Evolutionary conservation across 2,329 filamentous ascomycete genomes (phyloP).

Genomic region (Tolypocladium sp.): DNA sequence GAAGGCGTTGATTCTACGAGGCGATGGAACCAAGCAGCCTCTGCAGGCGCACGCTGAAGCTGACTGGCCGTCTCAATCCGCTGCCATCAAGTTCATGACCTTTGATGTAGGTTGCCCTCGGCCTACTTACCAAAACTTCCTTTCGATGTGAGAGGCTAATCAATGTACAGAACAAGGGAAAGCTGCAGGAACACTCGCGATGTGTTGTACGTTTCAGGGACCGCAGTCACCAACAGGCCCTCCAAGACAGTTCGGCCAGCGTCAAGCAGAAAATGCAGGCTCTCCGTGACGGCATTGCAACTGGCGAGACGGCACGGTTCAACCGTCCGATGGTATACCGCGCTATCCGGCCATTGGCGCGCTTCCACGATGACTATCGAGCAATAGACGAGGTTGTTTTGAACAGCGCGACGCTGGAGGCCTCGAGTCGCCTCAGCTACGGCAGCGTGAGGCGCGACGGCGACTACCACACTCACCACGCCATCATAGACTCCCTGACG

Average conservation of each 20-base stretch:
- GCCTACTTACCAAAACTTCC: not conserved
- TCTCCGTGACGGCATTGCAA: not conserved
- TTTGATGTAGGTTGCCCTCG: constrained; percentile 4
- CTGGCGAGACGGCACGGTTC: constrained; percentile 1
- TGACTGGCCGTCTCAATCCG: not conserved
- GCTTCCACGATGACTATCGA: constrained; percentile 4
- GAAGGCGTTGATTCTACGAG: constrained; percentile 6
- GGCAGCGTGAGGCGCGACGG: constrained; percentile 2
- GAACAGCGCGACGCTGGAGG: constrained; percentile 1
- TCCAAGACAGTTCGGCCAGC: not conserved
- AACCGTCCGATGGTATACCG: constrained; percentile 3
- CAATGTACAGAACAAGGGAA: not conserved
- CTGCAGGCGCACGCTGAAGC: constrained; percentile 1
- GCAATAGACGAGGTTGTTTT: constrained; percentile 5
- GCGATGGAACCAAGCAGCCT: not conserved
- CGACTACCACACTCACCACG: constrained; percentile 3
- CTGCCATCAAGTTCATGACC: constrained; percentile 4
- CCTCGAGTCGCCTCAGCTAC: constrained; percentile 2
- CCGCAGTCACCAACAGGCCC: not conserved
- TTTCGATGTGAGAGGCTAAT: not conserved
- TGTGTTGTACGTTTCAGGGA: constrained; percentile 4
- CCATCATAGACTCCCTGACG: constrained; percentile 5
- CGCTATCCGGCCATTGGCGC: constrained; percentile 2
- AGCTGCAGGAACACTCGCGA: constrained; percentile 3
- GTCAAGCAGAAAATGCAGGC: constrained; percentile 1